Evolutionary conservation across 495 filamentous ascomycete species (phyloP).

Genomic region (Hyaloscypha variabilis): DNA sequence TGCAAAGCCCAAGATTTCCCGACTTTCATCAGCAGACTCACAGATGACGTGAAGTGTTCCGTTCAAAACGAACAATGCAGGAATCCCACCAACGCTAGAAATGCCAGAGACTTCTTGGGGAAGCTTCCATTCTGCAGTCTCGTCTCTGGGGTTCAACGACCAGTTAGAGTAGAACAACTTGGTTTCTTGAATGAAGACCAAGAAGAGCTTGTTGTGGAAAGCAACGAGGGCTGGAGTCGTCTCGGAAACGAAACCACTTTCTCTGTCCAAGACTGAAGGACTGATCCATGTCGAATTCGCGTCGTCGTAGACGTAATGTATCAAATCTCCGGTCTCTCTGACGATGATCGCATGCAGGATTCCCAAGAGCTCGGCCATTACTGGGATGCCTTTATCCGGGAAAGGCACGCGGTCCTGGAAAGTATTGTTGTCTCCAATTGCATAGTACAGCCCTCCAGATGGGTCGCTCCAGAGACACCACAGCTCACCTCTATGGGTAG

Average conservation of each 20-base stretch:
- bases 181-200: conserved; percentile 28
- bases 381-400: conserved; percentile 31
- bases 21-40: conserved; percentile 21
- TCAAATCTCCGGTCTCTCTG: conserved; percentile 30
- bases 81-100: conserved; percentile 30
- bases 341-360: conserved; percentile 35
- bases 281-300: conserved; percentile 23
- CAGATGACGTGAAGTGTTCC: conserved; percentile 34
- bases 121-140: conserved; percentile 27
- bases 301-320: conserved; percentile 34
- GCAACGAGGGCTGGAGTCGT: conserved; percentile 33
- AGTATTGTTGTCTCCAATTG: conserved; percentile 27
- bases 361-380: conserved; percentile 34
- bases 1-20: conserved; percentile 32
- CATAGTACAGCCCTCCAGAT: conserved; percentile 31
- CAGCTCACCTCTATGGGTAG: conserved; percentile 33
- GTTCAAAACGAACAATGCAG: conserved; percentile 33
- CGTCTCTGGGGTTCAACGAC: conserved; percentile 18
- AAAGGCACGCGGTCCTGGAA: conserved; percentile 29
- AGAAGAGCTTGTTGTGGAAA: conserved; percentile 37
- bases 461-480: conserved; percentile 37
- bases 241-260: conserved; percentile 16
- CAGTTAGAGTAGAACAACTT: conserved; percentile 30
- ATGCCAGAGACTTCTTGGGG: conserved; percentile 21
- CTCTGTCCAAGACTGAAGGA: conserved; percentile 16